phyloP scores from a whole-genome alignment of 2,329 filamentous ascomycete species.

The Ceratocystis cubensis region DNA sequence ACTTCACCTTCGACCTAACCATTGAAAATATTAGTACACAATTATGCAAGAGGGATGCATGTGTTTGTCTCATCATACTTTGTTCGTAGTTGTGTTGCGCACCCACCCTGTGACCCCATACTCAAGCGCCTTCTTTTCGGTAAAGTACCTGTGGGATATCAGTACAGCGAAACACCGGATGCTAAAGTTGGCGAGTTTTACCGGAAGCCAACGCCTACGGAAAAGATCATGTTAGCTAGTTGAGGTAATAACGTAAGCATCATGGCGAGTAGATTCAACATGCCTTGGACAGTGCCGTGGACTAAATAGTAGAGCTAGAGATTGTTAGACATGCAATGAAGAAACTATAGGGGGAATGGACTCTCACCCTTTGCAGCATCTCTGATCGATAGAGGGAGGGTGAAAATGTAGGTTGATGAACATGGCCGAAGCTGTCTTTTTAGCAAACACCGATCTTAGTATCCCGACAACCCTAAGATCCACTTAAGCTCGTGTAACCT shows the following conservation, averaged over 20 bases:
- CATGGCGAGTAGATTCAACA: conserved; percentile 20
- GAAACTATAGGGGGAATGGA: too few relatives aligned
- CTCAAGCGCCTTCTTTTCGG: conserved; percentile 39
- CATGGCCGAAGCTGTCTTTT: too few relatives aligned
- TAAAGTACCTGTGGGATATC: conserved; percentile 36
- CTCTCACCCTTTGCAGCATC: too few relatives aligned
- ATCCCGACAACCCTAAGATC: background rate
- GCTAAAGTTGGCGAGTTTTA: conserved; percentile 23
- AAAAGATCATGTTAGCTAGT: background rate
- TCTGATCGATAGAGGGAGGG: too few relatives aligned
- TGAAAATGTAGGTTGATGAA: too few relatives aligned
- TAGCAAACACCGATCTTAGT: background rate
- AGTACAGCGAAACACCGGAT: background rate
- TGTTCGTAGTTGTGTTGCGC: conserved; percentile 44
- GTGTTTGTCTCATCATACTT: conserved; percentile 30
- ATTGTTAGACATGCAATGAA: background rate
- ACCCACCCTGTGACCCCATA: conserved; percentile 49
- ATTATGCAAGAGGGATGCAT: background rate
- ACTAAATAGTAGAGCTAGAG: conserved; percentile 49
- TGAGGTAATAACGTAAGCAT: background rate
- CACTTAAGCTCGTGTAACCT: background rate
- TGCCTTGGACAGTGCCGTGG: conserved; percentile 58
- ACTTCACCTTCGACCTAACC: conserved; percentile 75
- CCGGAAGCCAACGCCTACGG: conserved; percentile 45
- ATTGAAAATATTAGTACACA: background rate